Conservation (phyloP, 495 filamentous ascomycete species). For the Pyronema domesticum region DNA sequence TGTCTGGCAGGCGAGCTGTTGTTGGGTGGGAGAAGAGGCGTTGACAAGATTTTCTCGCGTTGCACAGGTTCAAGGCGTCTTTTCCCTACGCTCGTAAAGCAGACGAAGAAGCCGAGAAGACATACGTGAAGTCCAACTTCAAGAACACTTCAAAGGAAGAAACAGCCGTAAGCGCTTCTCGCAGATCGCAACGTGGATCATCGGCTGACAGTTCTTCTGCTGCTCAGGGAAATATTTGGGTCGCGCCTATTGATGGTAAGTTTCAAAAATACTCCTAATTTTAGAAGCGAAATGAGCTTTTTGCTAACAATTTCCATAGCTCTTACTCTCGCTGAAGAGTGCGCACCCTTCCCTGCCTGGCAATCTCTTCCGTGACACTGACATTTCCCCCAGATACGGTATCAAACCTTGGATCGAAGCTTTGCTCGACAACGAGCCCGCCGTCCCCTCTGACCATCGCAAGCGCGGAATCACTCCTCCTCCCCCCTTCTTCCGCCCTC, state of each 20-base stretch:
- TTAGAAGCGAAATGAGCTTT: background rate
- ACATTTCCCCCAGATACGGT: constrained; percentile 31
- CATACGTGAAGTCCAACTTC: constrained; percentile 58
- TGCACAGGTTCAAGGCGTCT: constrained; percentile 65
- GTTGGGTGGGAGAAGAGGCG: background rate
- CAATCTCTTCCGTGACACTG: constrained; percentile 8
- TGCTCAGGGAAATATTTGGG: constrained; percentile 69
- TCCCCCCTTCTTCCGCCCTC: constrained; percentile 26
- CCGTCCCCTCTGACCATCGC: constrained; percentile 31
- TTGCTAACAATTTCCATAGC: constrained; percentile 33
- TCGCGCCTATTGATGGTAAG: constrained; percentile 63
- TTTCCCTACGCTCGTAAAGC: constrained; percentile 77
- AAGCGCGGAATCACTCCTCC: constrained; percentile 25
- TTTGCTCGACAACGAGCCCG: constrained; percentile 60
- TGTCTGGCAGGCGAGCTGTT: background rate
- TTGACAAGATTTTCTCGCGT: constrained; percentile 9
- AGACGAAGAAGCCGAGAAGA: constrained; percentile 75
- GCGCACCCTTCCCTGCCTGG: constrained; percentile 22
- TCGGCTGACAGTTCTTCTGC: background rate
- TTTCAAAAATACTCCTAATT: background rate
- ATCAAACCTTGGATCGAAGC: constrained; percentile 80
- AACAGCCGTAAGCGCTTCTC: constrained; percentile 37
- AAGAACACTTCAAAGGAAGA: constrained; percentile 68
- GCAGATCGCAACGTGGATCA: background rate
- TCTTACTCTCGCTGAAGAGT: constrained; percentile 65